Evolutionary conservation across 345 rosid genomes (phyloP).

Genomic region (Sapria himalayana): DNA sequence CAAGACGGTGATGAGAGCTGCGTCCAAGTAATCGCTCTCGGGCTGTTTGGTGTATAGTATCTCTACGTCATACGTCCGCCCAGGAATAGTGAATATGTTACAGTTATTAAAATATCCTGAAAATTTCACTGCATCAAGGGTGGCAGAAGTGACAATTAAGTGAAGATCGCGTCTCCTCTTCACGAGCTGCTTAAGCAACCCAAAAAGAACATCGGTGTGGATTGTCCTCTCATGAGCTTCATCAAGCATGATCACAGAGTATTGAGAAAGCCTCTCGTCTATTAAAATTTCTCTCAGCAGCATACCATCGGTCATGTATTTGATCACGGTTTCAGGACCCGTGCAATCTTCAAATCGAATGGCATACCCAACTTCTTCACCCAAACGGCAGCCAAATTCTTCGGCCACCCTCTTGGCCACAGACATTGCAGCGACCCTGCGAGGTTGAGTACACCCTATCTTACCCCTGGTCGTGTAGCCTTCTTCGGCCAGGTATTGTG

Average conservation of each 20-base stretch:
- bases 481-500: conserved; percentile 68
- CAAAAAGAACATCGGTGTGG: conserved; percentile 61
- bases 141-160: conserved; percentile 62
- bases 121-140: conserved; percentile 67
- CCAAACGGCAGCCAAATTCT: conserved; percentile 74
- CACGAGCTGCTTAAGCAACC: conserved; percentile 43
- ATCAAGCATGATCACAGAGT: conserved; percentile 49
- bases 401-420: conserved; percentile 84
- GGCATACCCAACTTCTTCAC: conserved; percentile 77
- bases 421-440: conserved; percentile 72
- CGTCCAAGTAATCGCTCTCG: conserved; percentile 69
- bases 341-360: conserved; percentile 72
- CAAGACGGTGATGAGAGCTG: conserved; percentile 49
- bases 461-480: conserved; percentile 60
- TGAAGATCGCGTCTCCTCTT: conserved; percentile 48
- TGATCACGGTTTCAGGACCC: conserved; percentile 71
- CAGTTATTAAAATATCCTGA: conserved; percentile 66
- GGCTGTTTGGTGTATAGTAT: conserved; percentile 60
- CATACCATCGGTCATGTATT: conserved; percentile 78
- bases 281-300: conserved; percentile 51
- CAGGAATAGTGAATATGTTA: conserved; percentile 67
- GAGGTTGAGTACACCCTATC: conserved; percentile 80
- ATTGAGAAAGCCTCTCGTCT: conserved; percentile 40
- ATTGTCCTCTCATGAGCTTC: conserved; percentile 72
- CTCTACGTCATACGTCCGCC: conserved; percentile 74